A percentile compares a stretch with the other conserved stretches of the same genome.
Conservation (phyloP, 352 stramenopile species). For the Chrysophaeum taylorii region DNA sequence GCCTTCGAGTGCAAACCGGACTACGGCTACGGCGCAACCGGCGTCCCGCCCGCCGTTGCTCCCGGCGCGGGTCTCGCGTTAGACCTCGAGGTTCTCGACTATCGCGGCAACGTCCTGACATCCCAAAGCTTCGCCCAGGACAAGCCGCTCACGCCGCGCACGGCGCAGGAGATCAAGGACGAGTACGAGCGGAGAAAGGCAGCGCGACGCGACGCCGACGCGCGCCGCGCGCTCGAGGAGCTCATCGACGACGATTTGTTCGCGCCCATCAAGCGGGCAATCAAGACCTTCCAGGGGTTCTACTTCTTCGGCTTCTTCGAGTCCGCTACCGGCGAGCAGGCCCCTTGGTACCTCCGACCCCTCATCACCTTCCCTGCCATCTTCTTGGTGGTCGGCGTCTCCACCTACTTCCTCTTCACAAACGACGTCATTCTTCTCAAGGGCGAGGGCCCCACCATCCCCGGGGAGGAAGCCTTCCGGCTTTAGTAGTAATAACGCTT, state of each 20-base stretch:
- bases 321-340: constrained; percentile 49
- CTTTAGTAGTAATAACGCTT: too few species aligned
- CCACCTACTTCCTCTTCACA: constrained; percentile 9
- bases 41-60: constrained; percentile 58
- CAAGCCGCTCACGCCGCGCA: background rate
- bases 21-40: constrained; percentile 81
- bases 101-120: background rate
- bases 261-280: too few species aligned
- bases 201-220: background rate
- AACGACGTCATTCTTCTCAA: constrained; percentile 13
- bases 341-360: constrained; percentile 50
- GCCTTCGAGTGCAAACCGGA: constrained; percentile 71
- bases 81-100: constrained; percentile 70
- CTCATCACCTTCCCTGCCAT: constrained; percentile 22
- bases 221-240: background rate
- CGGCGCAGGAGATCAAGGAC: background rate
- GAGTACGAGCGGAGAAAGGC: background rate
- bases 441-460: constrained; percentile 1
- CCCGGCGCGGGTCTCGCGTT: constrained; percentile 82
- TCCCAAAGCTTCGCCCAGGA: background rate
- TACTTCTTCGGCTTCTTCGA: constrained; percentile 67
- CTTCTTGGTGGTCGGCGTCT: constrained; percentile 4
- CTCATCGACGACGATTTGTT: background rate
- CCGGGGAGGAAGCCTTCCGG: too few species aligned
- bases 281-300: constrained; percentile 47